Conservation (phyloP, 495 filamentous ascomycete genomes). For the Tuber umbilicatum region DNA sequence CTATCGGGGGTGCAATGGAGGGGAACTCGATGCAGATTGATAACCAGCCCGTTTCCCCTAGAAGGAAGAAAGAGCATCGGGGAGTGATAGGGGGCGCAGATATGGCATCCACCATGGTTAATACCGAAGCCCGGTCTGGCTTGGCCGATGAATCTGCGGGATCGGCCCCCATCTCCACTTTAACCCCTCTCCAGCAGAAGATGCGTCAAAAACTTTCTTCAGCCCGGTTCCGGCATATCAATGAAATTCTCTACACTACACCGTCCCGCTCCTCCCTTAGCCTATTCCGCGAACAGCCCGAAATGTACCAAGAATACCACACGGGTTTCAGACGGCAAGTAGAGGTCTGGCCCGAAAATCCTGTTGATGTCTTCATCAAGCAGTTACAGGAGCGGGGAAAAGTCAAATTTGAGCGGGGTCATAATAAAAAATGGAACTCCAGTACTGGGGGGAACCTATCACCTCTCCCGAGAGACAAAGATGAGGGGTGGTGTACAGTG, state of each 20-base stretch:
- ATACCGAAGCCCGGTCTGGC: conserved; percentile 16
- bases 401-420: conserved; percentile 39
- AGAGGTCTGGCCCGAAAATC: conserved; percentile 90
- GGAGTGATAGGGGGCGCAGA: conserved; percentile 35
- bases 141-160: conserved; percentile 29
- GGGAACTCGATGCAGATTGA: conserved; percentile 18
- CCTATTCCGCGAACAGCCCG: conserved; percentile 72
- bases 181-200: conserved; percentile 84
- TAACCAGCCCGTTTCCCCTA: conserved; percentile 14
- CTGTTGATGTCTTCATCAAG: conserved; percentile 72
- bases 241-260: conserved; percentile 90
- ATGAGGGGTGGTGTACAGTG: conserved; percentile 61
- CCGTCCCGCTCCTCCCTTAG: conserved; percentile 69
- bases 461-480: conserved; percentile 41
- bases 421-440: conserved; percentile 42
- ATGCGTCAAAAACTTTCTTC: conserved; percentile 92
- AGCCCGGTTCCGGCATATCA: conserved; percentile 93
- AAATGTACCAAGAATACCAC: conserved; percentile 92
- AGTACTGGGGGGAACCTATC: conserved; percentile 30
- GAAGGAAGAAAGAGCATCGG: conserved; percentile 42
- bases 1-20: conserved; percentile 43
- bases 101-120: conserved; percentile 39
- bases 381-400: conserved; percentile 56
- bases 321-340: conserved; percentile 91
- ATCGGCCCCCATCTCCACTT: conserved; percentile 44